A percentile compares a stretch with the other conserved stretches of the same genome.
phyloP scores from a whole-genome alignment of 2,329 filamentous ascomycete genomes.

The Exophiala spinifera region DNA sequence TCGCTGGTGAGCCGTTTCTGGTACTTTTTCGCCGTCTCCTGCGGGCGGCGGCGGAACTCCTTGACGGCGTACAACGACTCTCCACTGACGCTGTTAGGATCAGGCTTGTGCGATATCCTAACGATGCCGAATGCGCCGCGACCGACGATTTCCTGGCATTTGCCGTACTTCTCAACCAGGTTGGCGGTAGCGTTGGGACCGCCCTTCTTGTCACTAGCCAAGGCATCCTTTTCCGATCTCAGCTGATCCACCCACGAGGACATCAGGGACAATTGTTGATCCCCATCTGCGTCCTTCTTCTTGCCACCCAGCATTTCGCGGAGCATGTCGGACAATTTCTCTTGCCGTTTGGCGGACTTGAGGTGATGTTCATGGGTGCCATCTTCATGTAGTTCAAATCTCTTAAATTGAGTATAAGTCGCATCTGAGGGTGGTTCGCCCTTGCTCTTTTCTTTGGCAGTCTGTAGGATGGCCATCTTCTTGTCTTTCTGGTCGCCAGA shows the following conservation, averaged over 20 bases:
- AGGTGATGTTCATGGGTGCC: conserved; percentile 84
- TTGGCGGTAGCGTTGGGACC: conserved; percentile 72
- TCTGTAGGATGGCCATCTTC: conserved; percentile 30
- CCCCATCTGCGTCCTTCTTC: conserved; percentile 62
- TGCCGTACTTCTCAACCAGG: conserved; percentile 93
- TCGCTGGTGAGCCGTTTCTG: conserved; percentile 96
- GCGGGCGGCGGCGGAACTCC: conserved; percentile 89
- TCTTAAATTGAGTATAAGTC: conserved; percentile 33
- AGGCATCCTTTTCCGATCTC: conserved; percentile 76
- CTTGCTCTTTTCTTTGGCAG: conserved; percentile 32
- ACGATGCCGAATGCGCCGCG: conserved; percentile 97
- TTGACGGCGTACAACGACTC: conserved; percentile 97
- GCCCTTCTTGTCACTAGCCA: conserved; percentile 71
- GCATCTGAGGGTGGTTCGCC: conserved; percentile 30
- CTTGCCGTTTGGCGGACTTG: conserved; percentile 84
- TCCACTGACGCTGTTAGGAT: conserved; percentile 69
- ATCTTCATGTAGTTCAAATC: conserved; percentile 60
- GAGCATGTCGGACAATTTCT: conserved; percentile 91
- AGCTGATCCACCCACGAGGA: conserved; percentile 95
- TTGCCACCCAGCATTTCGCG: conserved; percentile 77
- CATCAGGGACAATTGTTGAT: conserved; percentile 83
- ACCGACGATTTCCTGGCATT: conserved; percentile 95
- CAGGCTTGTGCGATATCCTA: conserved; percentile 91
- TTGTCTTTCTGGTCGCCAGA: conserved; percentile 32
- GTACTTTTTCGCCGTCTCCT: conserved; percentile 95